Evolutionary conservation across 78 protist species (phyloP).

Genomic region (Protostelium mycophagum): DNA sequence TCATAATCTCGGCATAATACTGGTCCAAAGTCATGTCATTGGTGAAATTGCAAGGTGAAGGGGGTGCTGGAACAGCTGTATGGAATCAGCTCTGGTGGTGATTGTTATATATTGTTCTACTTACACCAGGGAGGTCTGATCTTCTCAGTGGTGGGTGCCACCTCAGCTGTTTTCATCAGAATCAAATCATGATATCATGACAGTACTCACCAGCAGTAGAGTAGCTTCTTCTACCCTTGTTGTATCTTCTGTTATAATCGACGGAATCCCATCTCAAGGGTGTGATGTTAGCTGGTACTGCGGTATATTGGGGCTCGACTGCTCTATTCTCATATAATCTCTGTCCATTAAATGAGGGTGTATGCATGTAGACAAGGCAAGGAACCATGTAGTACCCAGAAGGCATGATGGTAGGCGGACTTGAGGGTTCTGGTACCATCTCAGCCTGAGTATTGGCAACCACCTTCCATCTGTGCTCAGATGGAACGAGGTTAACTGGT

Average conservation of each 20-base stretch:
- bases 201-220: too few species aligned
- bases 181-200: too few species aligned
- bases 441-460: not conserved
- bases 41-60: not conserved
- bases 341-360: not conserved
- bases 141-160: too few species aligned
- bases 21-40: not conserved
- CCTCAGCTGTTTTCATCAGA: too few species aligned
- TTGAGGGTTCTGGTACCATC: not conserved
- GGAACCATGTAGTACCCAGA: too few species aligned
- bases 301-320: not conserved
- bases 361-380: not conserved
- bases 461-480: not conserved
- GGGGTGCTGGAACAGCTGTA: too few species aligned
- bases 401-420: not conserved
- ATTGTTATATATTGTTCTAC: too few species aligned
- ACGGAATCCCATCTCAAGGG: not conserved
- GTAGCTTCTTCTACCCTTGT: too few species aligned
- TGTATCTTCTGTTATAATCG: too few species aligned
- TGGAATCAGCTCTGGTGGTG: too few species aligned
- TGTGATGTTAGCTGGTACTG: not conserved
- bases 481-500: not conserved
- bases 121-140: too few species aligned
- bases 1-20: not conserved
- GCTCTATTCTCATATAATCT: not conserved